Evolutionary conservation across 257 asterid genomes (phyloP).

Genomic region (Plectranthus barbatus): DNA sequence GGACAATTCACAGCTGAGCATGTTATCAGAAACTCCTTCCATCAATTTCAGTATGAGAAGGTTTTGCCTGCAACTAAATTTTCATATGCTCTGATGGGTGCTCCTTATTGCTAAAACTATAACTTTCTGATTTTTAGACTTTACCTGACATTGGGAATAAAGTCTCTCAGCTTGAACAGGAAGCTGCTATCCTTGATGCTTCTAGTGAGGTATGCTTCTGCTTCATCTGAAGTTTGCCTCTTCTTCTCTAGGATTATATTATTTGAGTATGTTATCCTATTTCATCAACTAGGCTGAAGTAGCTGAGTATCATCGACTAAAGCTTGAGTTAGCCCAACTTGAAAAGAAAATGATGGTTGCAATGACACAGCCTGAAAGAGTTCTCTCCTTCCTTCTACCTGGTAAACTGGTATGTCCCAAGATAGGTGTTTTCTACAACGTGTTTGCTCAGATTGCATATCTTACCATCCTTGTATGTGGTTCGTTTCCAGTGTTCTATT

Average conservation of each 20-base stretch:
- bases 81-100: background rate
- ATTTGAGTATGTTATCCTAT: slow-evolving; percentile 4
- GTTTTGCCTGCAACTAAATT: slow-evolving; percentile 27
- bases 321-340: slow-evolving; percentile 66
- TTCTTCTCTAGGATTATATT: slow-evolving; percentile 1
- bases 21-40: slow-evolving; percentile 87
- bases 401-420: slow-evolving; percentile 81
- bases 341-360: slow-evolving; percentile 91
- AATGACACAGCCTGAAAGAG: slow-evolving; percentile 78
- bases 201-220: slow-evolving; percentile 66
- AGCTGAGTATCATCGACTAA: slow-evolving; percentile 76
- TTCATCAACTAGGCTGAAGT: slow-evolving; percentile 58
- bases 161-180: slow-evolving; percentile 76
- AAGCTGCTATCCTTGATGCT: slow-evolving; percentile 87
- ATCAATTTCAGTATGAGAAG: slow-evolving; percentile 97
- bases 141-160: slow-evolving; percentile 85
- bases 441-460: slow-evolving; percentile 8
- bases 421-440: background rate
- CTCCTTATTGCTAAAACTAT: slow-evolving; percentile 19
- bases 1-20: slow-evolving; percentile 98
- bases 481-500: background rate
- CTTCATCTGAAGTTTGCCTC: slow-evolving; percentile 10
- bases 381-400: slow-evolving; percentile 80
- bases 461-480: slow-evolving; percentile 1
- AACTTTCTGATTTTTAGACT: slow-evolving; percentile 42